Evolutionary conservation across 1,284 basidiomycete genomes (phyloP), one percentile per base, ranked within the genome.

Genomic region (Chalciporus sp.): DNA sequence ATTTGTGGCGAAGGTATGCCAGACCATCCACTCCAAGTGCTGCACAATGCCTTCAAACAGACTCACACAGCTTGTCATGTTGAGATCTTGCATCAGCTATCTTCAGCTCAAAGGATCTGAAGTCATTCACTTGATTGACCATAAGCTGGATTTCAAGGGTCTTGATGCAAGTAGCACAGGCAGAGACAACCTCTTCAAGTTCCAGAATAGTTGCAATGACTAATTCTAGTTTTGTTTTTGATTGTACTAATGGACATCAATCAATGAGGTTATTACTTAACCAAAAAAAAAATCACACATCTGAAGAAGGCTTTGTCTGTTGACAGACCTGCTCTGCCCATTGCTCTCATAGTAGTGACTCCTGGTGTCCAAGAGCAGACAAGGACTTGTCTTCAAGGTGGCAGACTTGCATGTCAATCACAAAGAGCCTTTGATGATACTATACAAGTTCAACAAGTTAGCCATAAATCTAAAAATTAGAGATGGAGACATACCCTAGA

Each of bases 361-460:
- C 23, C 23, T 23, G 23, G 23, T 23, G 23, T 3, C 23, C 23
- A 23, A 23, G 23, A 23, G 3, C 23, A 6, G 23, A 23, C 3
- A 42, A 8, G 20, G 27, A 17, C 53, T 40, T 28, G 37, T 29
- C 12, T 10, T 19, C 28, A 9, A 41, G 28, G 33, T 56, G 44
- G n/a, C 29, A 14, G 17, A 58, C 52, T 31, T 58, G 56, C 16
- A 42, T 23, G 35, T 58, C 51, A 39, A 60, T 26, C 7, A 51
- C 37, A 37, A 55, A 58, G 27, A 58, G 48, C 7, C 44, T 43
- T 17, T 56, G 59, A 28, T 61, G 45, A 33, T 39, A 57, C 58
- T 59, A 40, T 8, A 28, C 33, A 7, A 35, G n/a, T 11, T 11
- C 17, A 20, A 42, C 19, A 50, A 39, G 23, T 42, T 16, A 17